These are phyloP conservation scores for Suillus cothurnatus DNA, from an alignment of 768 basidiomycete species.

Conservation along the genomic window DNA sequence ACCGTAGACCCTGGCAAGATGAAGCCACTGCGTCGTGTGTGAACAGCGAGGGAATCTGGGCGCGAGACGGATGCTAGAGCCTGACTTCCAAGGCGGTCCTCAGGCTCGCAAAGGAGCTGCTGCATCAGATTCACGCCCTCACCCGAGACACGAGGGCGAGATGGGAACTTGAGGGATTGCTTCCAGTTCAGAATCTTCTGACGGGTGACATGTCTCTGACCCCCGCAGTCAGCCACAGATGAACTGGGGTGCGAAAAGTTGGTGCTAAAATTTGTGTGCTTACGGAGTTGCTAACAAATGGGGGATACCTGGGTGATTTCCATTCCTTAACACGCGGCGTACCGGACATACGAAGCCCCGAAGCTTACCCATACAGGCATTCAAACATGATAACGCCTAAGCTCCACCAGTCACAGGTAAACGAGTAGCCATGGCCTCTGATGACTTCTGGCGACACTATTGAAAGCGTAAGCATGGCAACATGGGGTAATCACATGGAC, in stretches of 20 bases:
- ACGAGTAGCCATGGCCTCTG: constrained; percentile 89
- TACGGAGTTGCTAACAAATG: constrained; percentile 94
- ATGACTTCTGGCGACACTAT: constrained; percentile 91
- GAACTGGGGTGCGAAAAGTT: constrained; percentile 10
- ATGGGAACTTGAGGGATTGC: constrained; percentile 83
- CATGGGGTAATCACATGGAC: constrained; percentile 23
- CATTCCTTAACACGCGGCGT: constrained; percentile 18
- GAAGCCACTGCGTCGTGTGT: constrained; percentile 77
- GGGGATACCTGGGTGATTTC: constrained; percentile 68
- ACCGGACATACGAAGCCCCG: constrained; percentile 29
- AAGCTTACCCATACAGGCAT: constrained; percentile 83
- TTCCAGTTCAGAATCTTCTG: constrained; percentile 99
- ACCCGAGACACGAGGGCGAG: constrained; percentile 79
- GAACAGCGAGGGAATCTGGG: constrained; percentile 76
- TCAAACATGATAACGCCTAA: constrained; percentile 97
- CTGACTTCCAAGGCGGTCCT: constrained; percentile 88
- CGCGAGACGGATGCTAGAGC: constrained; percentile 65
- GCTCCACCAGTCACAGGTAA: constrained; percentile 98
- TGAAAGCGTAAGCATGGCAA: constrained; percentile 23
- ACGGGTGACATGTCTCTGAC: constrained; percentile 86
- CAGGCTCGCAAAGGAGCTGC: constrained; percentile 90
- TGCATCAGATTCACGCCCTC: constrained; percentile 89
- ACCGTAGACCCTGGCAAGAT: constrained; percentile 47
- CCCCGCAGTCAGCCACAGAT: constrained; percentile 6
- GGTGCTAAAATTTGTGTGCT: constrained; percentile 37